Percentiles rank a stretch among this genome's conserved stretches.
Evolutionary conservation across 306 rosid genomes (phyloP).

Genomic region (Comarum palustre): DNA sequence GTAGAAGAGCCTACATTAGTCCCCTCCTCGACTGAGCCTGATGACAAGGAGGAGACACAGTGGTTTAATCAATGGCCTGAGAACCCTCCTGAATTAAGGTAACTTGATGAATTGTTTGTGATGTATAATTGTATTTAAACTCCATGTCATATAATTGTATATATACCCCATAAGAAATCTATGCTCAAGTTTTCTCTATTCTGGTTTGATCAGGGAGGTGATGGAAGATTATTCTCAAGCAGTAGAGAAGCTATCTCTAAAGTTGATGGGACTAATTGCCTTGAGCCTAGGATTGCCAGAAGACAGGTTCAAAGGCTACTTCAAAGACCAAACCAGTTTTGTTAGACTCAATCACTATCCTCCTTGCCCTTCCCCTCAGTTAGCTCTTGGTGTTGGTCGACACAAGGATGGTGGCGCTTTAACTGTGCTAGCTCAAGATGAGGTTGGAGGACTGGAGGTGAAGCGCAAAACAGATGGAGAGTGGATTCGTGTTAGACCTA

Average conservation of each 20-base stretch:
- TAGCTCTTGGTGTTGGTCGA: conserved; percentile 57
- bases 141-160: not conserved
- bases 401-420: conserved; percentile 51
- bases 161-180: not conserved
- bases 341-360: conserved; percentile 50
- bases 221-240: conserved; percentile 37
- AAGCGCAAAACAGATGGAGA: conserved; percentile 46
- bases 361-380: conserved; percentile 47
- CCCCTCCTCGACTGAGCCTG: conserved; percentile 33
- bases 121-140: not conserved
- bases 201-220: conserved; percentile 26
- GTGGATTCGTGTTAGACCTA: conserved; percentile 52
- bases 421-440: conserved; percentile 53
- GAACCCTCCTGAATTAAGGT: conserved; percentile 55
- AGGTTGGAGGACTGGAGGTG: conserved; percentile 57
- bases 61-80: conserved; percentile 50
- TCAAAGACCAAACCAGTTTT: conserved; percentile 45
- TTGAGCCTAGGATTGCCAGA: conserved; percentile 48
- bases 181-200: not conserved
- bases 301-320: conserved; percentile 38
- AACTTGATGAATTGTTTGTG: not conserved
- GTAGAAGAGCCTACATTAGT: conserved; percentile 36
- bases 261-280: conserved; percentile 48
- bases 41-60: conserved; percentile 30
- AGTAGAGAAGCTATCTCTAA: conserved; percentile 37